A percentile compares a stretch with the other conserved stretches of the same genome.
These are phyloP conservation scores for Stentor coeruleus DNA, from an alignment of 73 alveolate species.

Conservation along the genomic window DNA sequence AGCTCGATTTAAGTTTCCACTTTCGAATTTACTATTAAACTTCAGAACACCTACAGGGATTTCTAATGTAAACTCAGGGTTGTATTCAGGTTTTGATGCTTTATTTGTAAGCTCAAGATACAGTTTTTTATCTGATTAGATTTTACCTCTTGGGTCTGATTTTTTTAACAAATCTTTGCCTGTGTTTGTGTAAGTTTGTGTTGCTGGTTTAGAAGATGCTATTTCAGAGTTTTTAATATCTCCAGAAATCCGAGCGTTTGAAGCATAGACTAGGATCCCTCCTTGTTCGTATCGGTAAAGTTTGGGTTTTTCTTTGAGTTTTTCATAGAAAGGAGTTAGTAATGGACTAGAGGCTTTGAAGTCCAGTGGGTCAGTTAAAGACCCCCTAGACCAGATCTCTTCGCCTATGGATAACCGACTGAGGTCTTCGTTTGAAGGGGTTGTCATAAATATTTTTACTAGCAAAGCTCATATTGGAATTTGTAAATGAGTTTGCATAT, in stretches of 20 bases:
- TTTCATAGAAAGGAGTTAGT: neutral
- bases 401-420: too few relatives aligned
- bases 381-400: neutral
- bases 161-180: neutral
- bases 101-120: neutral
- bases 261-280: neutral
- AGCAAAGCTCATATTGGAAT: too few relatives aligned
- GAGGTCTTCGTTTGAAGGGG: too few relatives aligned
- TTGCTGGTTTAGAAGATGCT: neutral
- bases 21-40: constrained; percentile 82
- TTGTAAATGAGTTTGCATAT: too few relatives aligned
- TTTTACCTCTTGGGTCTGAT: constrained; percentile 10
- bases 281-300: constrained; percentile 17
- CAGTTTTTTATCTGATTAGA: neutral
- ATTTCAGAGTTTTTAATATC: neutral
- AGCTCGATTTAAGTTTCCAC: constrained; percentile 95
- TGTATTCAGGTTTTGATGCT: neutral
- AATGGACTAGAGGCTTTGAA: neutral
- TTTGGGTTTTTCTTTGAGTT: neutral
- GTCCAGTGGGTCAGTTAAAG: neutral
- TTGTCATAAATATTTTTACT: too few relatives aligned
- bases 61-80: neutral
- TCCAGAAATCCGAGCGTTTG: constrained; percentile 6
- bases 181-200: neutral
- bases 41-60: constrained; percentile 3